Base-by-base conservation (phyloP, 169 alveolate species). In the Amoebophrya sp. region DNA sequence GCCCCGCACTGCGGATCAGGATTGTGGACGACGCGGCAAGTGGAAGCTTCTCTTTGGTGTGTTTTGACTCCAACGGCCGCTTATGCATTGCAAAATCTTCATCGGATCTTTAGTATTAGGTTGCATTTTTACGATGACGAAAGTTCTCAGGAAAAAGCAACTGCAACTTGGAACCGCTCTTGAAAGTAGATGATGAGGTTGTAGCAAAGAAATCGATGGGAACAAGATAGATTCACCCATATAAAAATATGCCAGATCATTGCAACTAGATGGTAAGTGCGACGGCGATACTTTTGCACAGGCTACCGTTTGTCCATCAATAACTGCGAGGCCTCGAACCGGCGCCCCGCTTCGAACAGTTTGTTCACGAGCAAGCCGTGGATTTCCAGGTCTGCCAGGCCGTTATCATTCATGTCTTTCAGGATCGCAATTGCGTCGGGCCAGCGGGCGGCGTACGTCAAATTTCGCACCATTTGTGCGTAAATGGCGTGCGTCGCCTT, bases 281-380 rank as follows among this genome's bases (percentile, higher is more conserved):
- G n/a, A n/a, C n/a, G n/a, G n/a, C n/a, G n/a, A n/a, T n/a, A n/a
- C n/a, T n/a, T n/a, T n/a, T n/a, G n/a, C n/a, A n/a, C n/a, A n/a
- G n/a, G n/a, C n/a, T n/a, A n/a, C n/a, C n/a, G n/a, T 25, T 66
- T 66, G 35, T 66, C 83, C 83, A 66, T 18, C 29, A 66, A 25
- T 1, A 66, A 25, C 35, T 66, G 83, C 29, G 83, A 2, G 10
- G 83, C 83, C 35, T 66, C 83, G 83, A 7, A 66, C 83, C 18
- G 1, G 35, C 83, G 83, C 29, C 35, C 35, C 32, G 83, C 83
- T 3, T 66, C 83, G 32, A 66, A 66, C 38, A 66, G 83, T 25
- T 66, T 66, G 83, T 66, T 66, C 83, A 66, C 83, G 39, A 66
- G 35, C 83, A 66, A 25, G 83, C 83, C 83, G 83, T 66, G 83